Percentiles rank a stretch among this genome's conserved stretches.
These are phyloP conservation scores for Magnolia officinalis DNA, from an alignment of 164 flowering plant genomes.

Conservation along the genomic window DNA sequence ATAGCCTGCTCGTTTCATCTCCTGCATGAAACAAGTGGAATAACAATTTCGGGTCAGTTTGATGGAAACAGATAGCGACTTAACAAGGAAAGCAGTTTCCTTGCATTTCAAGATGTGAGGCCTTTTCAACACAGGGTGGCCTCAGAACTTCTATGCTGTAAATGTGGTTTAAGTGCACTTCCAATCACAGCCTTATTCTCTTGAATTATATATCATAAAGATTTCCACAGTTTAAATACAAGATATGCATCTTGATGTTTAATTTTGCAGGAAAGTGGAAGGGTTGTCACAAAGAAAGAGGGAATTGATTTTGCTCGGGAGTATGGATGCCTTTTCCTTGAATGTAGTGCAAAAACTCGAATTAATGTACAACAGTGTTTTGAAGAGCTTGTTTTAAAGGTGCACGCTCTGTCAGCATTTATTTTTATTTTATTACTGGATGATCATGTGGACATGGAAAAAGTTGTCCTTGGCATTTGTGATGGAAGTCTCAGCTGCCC, in stretches of 20 bases:
- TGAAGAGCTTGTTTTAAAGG: conserved; percentile 84
- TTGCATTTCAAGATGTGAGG: neutral
- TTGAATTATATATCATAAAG: neutral
- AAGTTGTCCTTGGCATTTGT: neutral
- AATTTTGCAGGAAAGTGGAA: conserved; percentile 59
- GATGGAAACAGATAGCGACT: neutral
- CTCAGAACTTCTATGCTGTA: neutral
- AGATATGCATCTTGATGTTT: neutral
- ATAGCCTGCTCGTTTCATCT: neutral
- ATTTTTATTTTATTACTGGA: neutral
- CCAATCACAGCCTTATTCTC: neutral
- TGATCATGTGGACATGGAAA: neutral
- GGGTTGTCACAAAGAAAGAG: conserved; percentile 76
- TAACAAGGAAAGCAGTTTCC: neutral
- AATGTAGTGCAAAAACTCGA: conserved; percentile 85
- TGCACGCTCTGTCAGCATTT: conserved; percentile 11
- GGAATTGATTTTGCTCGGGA: conserved; percentile 78
- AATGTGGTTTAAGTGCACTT: neutral
- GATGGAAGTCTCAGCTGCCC: neutral
- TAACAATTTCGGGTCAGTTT: neutral
- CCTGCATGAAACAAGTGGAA: neutral
- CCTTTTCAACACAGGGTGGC: neutral
- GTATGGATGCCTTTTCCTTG: conserved; percentile 73
- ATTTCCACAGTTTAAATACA: neutral
- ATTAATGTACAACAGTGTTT: conserved; percentile 75